These are phyloP conservation scores for Candida nitratophila DNA, from an alignment of 805 yeast genomes.

Conservation along the genomic window DNA sequence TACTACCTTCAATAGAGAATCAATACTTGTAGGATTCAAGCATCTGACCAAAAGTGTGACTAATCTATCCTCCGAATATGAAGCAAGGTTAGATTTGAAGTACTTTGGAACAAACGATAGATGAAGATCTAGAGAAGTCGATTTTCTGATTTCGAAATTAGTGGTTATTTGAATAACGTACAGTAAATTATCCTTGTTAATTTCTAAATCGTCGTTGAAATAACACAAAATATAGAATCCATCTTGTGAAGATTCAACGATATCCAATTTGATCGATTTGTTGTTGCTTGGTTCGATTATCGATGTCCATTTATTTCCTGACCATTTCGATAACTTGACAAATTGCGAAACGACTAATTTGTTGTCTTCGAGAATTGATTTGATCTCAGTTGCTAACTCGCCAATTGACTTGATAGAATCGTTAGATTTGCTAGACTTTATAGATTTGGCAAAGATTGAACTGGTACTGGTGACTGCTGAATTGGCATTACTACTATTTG, in stretches of 20 bases:
- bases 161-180: conserved; percentile 10
- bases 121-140: conserved; percentile 15
- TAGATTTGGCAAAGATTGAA: background rate
- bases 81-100: background rate
- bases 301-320: conserved; percentile 18
- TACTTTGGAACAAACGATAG: background rate
- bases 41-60: background rate
- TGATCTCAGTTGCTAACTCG: background rate
- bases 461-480: too few relatives aligned
- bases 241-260: background rate
- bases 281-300: conserved; percentile 8
- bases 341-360: conserved; percentile 13
- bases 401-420: background rate
- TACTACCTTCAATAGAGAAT: background rate
- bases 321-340: conserved; percentile 22
- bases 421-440: background rate
- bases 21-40: background rate
- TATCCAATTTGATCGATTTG: background rate
- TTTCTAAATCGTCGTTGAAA: conserved; percentile 2
- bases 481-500: too few relatives aligned
- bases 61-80: background rate
- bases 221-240: conserved; percentile 11
- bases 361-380: background rate
- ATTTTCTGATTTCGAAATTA: conserved; percentile 7
- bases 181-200: conserved; percentile 4